Conservation (phyloP, 176 grass and related monocot genomes). For the Oryza punctata region DNA sequence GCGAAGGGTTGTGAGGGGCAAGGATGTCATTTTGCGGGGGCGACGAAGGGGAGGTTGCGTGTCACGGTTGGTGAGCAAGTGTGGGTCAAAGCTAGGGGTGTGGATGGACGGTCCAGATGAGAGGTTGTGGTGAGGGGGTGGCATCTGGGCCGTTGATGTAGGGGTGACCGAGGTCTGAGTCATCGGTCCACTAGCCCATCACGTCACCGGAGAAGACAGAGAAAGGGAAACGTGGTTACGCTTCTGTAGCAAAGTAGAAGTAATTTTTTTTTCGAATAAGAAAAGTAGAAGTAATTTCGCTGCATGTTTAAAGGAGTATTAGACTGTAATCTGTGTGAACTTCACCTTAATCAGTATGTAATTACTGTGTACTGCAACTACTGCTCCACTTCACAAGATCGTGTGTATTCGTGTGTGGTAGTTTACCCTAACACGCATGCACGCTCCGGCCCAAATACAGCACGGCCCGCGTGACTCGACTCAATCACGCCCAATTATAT, state of each 20-base stretch:
- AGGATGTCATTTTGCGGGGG: constrained; percentile 12
- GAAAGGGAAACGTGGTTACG: neutral
- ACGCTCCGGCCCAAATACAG: neutral
- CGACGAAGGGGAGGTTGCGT: constrained; percentile 20
- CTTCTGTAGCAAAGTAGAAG: neutral
- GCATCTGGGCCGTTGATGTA: neutral
- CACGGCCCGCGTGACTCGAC: no score
- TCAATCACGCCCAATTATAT: neutral
- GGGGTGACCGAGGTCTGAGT: neutral
- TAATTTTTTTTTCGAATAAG: no score
- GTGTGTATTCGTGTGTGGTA: no score
- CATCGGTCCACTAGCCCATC: neutral
- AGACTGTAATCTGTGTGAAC: no score
- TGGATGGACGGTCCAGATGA: constrained; percentile 12
- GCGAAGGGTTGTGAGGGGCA: neutral
- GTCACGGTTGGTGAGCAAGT: constrained; percentile 27
- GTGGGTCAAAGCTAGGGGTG: no score
- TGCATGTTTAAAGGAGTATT: neutral
- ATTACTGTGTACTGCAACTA: no score
- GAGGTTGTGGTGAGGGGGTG: neutral
- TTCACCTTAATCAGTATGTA: no score
- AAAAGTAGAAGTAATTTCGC: neutral
- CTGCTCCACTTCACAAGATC: no score
- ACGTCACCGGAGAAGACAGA: constrained; percentile 25
- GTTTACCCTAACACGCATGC: neutral